Evolutionary conservation across 1,284 basidiomycete species (phyloP).

Genomic region (Flammula alnicola): DNA sequence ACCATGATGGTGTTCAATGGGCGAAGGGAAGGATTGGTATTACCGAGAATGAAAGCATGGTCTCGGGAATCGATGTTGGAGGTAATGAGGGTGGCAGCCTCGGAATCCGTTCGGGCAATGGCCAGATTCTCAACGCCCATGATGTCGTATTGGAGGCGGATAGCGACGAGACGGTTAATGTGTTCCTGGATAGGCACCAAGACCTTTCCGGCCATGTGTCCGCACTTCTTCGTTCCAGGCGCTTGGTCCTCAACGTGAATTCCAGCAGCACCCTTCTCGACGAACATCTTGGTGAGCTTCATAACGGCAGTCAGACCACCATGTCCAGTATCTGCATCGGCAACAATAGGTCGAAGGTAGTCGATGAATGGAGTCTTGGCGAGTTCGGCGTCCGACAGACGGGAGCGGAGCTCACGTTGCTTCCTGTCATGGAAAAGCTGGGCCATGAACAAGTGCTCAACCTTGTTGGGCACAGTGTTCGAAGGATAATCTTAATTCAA

Average conservation of each 20-base stretch:
- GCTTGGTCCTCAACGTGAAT: constrained; percentile 88
- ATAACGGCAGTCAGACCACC: constrained; percentile 83
- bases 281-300: constrained; percentile 82
- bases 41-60: constrained; percentile 95
- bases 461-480: constrained; percentile 93
- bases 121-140: constrained; percentile 72
- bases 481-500: constrained; percentile 79
- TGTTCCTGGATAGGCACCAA: constrained; percentile 81
- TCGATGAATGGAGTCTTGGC: constrained; percentile 64
- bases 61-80: constrained; percentile 97
- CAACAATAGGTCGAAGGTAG: constrained; percentile 76
- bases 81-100: constrained; percentile 96
- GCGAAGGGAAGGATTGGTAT: constrained; percentile 73
- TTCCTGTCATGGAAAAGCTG: constrained; percentile 91
- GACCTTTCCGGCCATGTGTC: constrained; percentile 85
- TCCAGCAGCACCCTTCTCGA: constrained; percentile 81
- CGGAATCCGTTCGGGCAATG: constrained; percentile 83
- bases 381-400: constrained; percentile 76
- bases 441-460: constrained; percentile 87
- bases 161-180: constrained; percentile 78
- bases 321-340: constrained; percentile 86
- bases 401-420: constrained; percentile 78
- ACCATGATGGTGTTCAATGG: constrained; percentile 85
- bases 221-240: constrained; percentile 85
- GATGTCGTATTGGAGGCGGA: constrained; percentile 68